Evolutionary conservation across 345 rosid species (phyloP), one percentile per base, ranked within the genome.

Genomic region (Euphorbia pulcherrima): DNA sequence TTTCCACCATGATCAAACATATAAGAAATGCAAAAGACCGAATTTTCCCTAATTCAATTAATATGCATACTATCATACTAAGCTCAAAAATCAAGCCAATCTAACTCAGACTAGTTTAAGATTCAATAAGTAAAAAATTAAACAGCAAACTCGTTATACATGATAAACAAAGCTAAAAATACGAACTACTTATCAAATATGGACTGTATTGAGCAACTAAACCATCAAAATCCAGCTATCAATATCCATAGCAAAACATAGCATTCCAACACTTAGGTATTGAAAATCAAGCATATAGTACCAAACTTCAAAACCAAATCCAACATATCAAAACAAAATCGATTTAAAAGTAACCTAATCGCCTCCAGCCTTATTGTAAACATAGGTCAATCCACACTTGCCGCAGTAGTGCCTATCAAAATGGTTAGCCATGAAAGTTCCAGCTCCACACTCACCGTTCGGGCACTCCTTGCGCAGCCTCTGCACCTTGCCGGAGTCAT

Each of bases 341-440:
- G n/a, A n/a, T 28, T 18, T 5, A 21, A 29, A 3, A 33, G 2
- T 2, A 29, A 11, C 54, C 67, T 62, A 74, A 68, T 74, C 78
- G 21, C 53, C 68, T 13, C 73, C 78, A 26, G 78, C 73, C 64
- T 74, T 68, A 41, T 64, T 74, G 74, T 69, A 69, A 30, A 74
- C 78, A 47, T 74, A 74, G 28, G 74, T 69, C 65, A 74, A 37
- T 51, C 78, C 78, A 39, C 78, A 74, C 73, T 74, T 74, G 69
- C 78, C 78, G 23, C 78, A 74, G 61, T 74, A 74, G 69, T 74
- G 78, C 65, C 78, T 57, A 28, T 74, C 78, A 33, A 74, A 74
- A 17, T 74, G 78, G 37, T 74, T 74, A 5, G 78, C 78, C 78
- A 74, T 74, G 65, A 74, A 74, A 17, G 78, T 74, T 0, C 78